Percentiles rank a stretch among this genome's conserved stretches.
These are phyloP conservation scores for Actinomortierella ambigua DNA, from an alignment of 371 early-diverging fungal species.

Conservation along the genomic window DNA sequence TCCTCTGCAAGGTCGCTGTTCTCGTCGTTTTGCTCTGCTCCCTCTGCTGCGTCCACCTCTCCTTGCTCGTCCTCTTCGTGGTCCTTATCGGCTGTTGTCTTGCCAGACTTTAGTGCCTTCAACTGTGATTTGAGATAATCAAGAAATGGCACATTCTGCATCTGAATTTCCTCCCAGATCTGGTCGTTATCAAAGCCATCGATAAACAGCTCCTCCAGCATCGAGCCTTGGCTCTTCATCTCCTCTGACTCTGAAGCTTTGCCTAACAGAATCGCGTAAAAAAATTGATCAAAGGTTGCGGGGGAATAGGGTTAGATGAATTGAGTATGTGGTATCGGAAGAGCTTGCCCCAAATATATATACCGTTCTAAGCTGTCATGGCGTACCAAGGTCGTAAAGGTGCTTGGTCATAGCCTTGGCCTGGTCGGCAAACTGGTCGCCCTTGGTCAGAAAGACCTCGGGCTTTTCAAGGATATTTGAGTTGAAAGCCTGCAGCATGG, in stretches of 20 bases:
- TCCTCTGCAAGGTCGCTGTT: slow-evolving; percentile 48
- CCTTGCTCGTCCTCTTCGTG: slow-evolving; percentile 19
- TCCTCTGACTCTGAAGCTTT: slow-evolving; percentile 33
- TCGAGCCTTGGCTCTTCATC: slow-evolving; percentile 37
- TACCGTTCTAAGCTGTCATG: too few species aligned
- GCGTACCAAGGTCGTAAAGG: slow-evolving; percentile 43
- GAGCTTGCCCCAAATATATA: too few species aligned
- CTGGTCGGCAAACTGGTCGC: slow-evolving; percentile 31
- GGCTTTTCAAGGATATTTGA: slow-evolving; percentile 36
- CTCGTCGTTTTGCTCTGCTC: slow-evolving; percentile 39
- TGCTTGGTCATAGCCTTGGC: slow-evolving; percentile 45
- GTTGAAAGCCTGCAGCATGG: slow-evolving; percentile 29
- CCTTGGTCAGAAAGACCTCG: slow-evolving; percentile 39
- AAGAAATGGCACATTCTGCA: slow-evolving; percentile 85
- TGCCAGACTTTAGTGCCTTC: slow-evolving; percentile 47
- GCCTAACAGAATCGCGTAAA: slow-evolving; percentile 9
- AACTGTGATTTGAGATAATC: slow-evolving; percentile 59
- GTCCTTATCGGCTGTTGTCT: slow-evolving; percentile 13
- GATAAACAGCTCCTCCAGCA: slow-evolving; percentile 58
- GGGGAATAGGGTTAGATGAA: neutral
- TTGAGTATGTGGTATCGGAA: neutral
- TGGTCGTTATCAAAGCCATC: slow-evolving; percentile 88
- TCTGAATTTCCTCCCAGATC: slow-evolving; percentile 92
- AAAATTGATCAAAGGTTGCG: neutral
- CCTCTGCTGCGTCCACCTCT: slow-evolving; percentile 38